Evolutionary conservation across 768 basidiomycete genomes (phyloP), one percentile per base, ranked within the genome.

Genomic region (Suillus brevipes): DNA sequence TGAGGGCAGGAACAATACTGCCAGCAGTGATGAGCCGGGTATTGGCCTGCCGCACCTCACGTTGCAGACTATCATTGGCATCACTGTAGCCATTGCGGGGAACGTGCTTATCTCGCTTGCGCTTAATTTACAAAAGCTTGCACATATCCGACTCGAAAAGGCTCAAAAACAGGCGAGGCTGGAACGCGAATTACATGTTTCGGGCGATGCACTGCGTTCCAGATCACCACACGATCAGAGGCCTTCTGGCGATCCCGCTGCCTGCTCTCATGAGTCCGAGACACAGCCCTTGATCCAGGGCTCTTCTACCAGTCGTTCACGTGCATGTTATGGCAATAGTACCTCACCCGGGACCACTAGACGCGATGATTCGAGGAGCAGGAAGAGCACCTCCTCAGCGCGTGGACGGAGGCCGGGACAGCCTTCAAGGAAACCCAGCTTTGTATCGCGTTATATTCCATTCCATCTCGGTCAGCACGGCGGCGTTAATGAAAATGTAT

Each of bases 101-200:
- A 97, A 97, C 72, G 78, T 95, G 13, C 84, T 97, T 66, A 95
- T 98, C 67, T 92, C 91, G 12, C 83, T 96, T 28, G 96, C 94
- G 18, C 83, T 99, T 67, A 97, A 97, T 78, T 80, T 92, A 40
- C 96, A 99, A 78, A 98, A 97, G 74, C 84, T 97, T 20, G 94
- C 94, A 2, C 95, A 97, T 79, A 83, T 84, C 68, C 84, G 89
- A 36, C 80, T 91, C 38, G 86, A 87, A 68, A 78, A 72, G 36
- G 74, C 73, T 63, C 68, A 66, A 74, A 73, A 75, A 70, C 62
- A 65, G 47, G 53, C 60, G 58, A 45, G 43, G 20, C 52, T 9
- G 65, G 73, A 70, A 43, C 59, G 67, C 55, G 70, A 67, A 61
- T 43, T 36, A 8, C 55, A 53, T n/a, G 53, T 50, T 14, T 42